phyloP scores from a whole-genome alignment of 2,329 filamentous ascomycete species.

The Sclerotinia subarctica region DNA sequence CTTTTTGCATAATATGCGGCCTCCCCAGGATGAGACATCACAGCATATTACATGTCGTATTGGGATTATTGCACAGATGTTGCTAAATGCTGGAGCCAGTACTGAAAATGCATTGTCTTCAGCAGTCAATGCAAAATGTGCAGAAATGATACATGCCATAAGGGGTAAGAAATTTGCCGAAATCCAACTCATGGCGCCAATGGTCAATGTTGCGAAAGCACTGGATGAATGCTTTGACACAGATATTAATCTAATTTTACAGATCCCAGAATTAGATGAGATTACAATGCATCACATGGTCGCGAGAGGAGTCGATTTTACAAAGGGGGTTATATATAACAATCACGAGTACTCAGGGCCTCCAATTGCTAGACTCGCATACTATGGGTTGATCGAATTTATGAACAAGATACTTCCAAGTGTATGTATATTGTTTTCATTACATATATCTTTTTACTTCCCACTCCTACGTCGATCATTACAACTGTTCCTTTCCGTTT shows the following conservation, averaged over 20 bases:
- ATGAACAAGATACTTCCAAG: constrained; percentile 13
- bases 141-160: not conserved
- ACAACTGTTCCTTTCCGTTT: not conserved
- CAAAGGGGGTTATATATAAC: not conserved
- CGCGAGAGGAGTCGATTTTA: not conserved
- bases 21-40: not conserved
- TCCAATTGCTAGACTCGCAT: constrained; percentile 11
- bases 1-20: too few species aligned
- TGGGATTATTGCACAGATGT: not conserved
- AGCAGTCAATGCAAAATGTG: not conserved
- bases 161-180: not conserved
- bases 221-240: not conserved
- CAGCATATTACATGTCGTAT: not conserved
- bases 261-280: not conserved
- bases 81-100: not conserved
- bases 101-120: not conserved
- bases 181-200: not conserved
- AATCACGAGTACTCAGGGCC: not conserved
- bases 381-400: constrained; percentile 22
- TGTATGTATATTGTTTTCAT: not conserved
- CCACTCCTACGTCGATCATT: not conserved
- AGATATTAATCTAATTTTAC: not conserved
- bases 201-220: not conserved
- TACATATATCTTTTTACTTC: not conserved
- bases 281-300: constrained; percentile 1